Evolutionary conservation across 148 eudicot genomes (phyloP), one percentile per base, ranked within the genome.

Genomic region (Dianthus caryophyllus): DNA sequence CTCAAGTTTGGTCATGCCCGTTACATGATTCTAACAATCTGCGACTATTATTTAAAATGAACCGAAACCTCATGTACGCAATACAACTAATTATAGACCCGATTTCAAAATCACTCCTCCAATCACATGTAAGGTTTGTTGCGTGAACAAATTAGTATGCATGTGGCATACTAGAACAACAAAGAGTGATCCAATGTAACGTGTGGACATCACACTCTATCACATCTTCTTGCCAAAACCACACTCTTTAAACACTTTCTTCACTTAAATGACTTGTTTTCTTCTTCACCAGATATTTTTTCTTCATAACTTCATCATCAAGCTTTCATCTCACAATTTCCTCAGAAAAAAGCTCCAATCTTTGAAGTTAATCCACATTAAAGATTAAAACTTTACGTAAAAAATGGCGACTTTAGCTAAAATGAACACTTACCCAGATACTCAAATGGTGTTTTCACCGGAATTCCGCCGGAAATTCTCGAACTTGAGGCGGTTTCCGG

Each of bases 131-230:
- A n/a, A n/a, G n/a, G n/a, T n/a, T 63, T 11, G 51, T 39, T 63
- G 33, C 31, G 66, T 58, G 17, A 7, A 25, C 24, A 6, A 12
- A 17, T 2, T 14, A 12, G 12, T 2, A 43, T 27, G 18, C 6
- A 78, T 78, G 81, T 78, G 81, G 72, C 59, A 50, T 8, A 47
- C 38, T 51, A 36, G 17, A 52, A 71, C 46, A 29, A 52, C 2
- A 64, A 48, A 22, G 36, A n/a, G 1, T 10, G 52, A 12, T 18
- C 11, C 77, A 75, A 78, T 22, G 39, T 79, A 90, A 88, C 98
- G 98, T 90, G 97, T 90, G 98, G 98, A 72, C 85, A 81, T 90
- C 98, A 84, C 98, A 79, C 92, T 84, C 68, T 61, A 41, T 41
- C 44, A 41, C 44, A 41, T 41, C 44, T 7, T 2, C 38, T 33